phyloP scores from a whole-genome alignment of 352 stramenopile species.

The Globisporangium cylindrosporum region DNA sequence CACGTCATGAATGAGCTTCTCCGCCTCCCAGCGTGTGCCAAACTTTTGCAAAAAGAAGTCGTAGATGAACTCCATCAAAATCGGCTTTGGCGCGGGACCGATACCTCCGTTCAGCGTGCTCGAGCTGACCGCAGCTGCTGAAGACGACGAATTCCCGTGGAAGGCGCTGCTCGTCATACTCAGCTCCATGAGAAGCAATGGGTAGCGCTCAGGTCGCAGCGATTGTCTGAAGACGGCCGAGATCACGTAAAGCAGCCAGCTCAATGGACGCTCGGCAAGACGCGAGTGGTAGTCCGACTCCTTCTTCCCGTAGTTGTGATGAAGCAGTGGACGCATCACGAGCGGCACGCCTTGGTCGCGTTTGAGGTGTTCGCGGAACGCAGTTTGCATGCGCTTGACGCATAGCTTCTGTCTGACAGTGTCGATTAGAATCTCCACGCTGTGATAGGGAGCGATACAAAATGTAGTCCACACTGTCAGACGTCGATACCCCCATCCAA shows the following conservation, averaged over 20 bases:
- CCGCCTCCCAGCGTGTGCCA: slow-evolving; percentile 63
- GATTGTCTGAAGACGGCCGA: slow-evolving; percentile 50
- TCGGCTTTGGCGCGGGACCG: slow-evolving; percentile 42
- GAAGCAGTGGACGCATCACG: slow-evolving; percentile 71
- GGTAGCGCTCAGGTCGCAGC: slow-evolving; percentile 28
- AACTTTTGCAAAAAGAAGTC: slow-evolving; percentile 72
- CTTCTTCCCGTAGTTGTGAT: slow-evolving; percentile 49
- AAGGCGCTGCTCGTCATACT: slow-evolving; percentile 41
- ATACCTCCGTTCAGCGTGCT: slow-evolving; percentile 55
- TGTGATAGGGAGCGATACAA: slow-evolving; percentile 8
- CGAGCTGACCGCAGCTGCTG: slow-evolving; percentile 1
- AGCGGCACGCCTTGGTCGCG: slow-evolving; percentile 65
- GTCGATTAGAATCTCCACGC: slow-evolving; percentile 63
- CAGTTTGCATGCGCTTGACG: slow-evolving; percentile 64
- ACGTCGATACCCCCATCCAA: neutral
- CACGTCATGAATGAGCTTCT: slow-evolving; percentile 81
- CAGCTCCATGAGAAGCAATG: slow-evolving; percentile 40
- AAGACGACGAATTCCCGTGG: neutral
- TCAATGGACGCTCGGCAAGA: slow-evolving; percentile 38
- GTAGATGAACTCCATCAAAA: slow-evolving; percentile 78
- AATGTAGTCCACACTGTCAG: neutral
- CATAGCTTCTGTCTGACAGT: slow-evolving; percentile 68
- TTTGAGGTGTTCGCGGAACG: slow-evolving; percentile 64
- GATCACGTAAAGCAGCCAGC: slow-evolving; percentile 63
- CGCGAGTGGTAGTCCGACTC: slow-evolving; percentile 27